Conservation (phyloP, 345 rosid genomes). For the Abelmoschus esculentus region DNA sequence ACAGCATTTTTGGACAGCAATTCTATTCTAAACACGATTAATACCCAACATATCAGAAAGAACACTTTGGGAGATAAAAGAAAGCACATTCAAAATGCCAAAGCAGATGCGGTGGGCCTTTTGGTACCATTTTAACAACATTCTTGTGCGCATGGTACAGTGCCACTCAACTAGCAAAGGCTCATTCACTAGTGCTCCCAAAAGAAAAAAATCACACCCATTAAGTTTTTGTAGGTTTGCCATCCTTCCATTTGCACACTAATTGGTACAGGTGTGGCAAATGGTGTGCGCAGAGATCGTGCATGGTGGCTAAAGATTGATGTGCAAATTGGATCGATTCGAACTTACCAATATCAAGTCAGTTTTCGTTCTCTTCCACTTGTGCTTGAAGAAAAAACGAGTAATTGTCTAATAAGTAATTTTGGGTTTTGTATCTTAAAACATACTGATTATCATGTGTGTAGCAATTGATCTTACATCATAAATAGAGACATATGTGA, state of each 20-base stretch:
- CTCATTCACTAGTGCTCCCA: slow-evolving; percentile 23
- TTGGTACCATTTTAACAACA: slow-evolving; percentile 16
- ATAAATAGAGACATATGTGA: too few species aligned
- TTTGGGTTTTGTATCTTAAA: too few species aligned
- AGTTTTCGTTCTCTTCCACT: background rate
- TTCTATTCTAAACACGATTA: too few species aligned
- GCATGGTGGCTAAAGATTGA: background rate
- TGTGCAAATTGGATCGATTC: background rate
- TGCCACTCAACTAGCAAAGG: slow-evolving; percentile 43
- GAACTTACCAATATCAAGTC: background rate
- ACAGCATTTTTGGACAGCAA: too few species aligned
- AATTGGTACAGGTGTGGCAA: slow-evolving; percentile 29
- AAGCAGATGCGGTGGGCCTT: slow-evolving; percentile 32
- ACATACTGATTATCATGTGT: too few species aligned
- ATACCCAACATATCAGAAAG: too few species aligned
- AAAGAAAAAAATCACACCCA: background rate
- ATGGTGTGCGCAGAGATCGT: slow-evolving; percentile 24
- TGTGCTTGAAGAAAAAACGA: background rate
- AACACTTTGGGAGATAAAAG: background rate
- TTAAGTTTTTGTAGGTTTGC: background rate
- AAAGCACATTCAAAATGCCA: slow-evolving; percentile 12
- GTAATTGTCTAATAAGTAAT: too few species aligned
- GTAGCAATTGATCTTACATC: too few species aligned
- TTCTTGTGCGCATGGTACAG: slow-evolving; percentile 75
- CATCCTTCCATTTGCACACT: too few species aligned